These are phyloP conservation scores for Pseudonitzschia multiseries DNA, from an alignment of 108 stramenopile genomes.

Conservation along the genomic window DNA sequence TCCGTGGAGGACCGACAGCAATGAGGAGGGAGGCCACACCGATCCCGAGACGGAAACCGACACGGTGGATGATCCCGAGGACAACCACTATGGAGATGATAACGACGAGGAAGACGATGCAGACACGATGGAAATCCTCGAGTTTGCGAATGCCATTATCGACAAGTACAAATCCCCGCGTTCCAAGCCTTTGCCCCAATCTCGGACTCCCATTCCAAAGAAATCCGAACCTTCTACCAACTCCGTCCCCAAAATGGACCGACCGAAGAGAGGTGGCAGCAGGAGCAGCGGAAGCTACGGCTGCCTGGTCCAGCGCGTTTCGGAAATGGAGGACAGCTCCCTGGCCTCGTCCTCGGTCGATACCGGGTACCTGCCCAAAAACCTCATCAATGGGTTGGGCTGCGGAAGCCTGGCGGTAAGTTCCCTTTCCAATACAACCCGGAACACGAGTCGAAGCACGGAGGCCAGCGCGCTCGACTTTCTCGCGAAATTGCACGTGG, in stretches of 20 bases:
- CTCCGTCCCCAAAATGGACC: background rate
- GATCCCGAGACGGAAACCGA: too few species aligned
- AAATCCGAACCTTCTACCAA: background rate
- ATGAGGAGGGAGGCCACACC: background rate
- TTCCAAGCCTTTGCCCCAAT: background rate
- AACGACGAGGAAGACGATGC: background rate
- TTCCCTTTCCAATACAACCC: background rate
- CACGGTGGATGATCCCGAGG: too few species aligned
- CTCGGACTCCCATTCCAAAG: background rate
- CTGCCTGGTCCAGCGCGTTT: constrained; percentile 16
- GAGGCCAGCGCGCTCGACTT: constrained; percentile 6
- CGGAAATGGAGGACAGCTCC: constrained; percentile 16
- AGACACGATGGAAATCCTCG: constrained; percentile 1
- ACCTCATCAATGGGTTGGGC: background rate
- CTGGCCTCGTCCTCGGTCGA: constrained; percentile 2
- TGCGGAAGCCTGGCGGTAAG: background rate
- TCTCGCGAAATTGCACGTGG: background rate
- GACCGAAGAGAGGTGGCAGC: background rate
- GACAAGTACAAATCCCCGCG: background rate
- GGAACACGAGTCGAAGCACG: too few species aligned
- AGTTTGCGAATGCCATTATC: background rate
- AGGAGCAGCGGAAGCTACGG: background rate
- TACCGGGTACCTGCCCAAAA: background rate
- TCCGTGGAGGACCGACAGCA: constrained; percentile 4
- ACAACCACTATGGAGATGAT: background rate